Evolutionary conservation across 306 rosid genomes (phyloP).

Genomic region (Parietaria judaica): DNA sequence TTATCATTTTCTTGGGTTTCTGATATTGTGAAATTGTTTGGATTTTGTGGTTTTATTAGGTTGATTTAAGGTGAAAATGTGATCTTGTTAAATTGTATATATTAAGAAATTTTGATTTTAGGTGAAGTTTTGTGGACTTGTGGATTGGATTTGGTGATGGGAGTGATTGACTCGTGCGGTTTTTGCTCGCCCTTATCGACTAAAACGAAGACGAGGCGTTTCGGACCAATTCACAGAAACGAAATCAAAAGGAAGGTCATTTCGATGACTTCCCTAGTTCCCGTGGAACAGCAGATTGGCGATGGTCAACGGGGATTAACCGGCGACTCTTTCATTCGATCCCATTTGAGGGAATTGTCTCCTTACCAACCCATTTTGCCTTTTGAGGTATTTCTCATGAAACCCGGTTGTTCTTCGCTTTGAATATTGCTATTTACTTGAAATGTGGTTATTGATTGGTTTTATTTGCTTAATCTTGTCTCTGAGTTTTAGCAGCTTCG

Average conservation of each 20-base stretch:
- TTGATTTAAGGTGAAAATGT: no score
- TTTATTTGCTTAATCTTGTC: no score
- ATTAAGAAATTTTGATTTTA: no score
- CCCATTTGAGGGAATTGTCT: constrained; percentile 69
- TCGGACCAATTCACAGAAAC: constrained; percentile 20
- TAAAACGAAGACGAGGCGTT: constrained; percentile 10
- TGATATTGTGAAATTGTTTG: no score
- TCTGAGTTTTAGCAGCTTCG: no score
- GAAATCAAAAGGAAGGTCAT: constrained; percentile 33
- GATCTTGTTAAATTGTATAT: no score
- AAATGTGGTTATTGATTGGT: neutral
- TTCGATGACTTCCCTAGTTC: constrained; percentile 52
- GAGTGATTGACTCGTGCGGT: constrained; percentile 33
- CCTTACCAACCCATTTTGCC: constrained; percentile 96
- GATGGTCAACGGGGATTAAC: constrained; percentile 32
- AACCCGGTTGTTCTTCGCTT: neutral
- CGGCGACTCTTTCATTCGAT: constrained; percentile 77
- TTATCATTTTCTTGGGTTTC: no score
- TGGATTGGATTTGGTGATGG: constrained; percentile 45
- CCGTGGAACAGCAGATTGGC: constrained; percentile 39
- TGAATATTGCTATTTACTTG: neutral
- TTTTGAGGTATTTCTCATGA: constrained; percentile 52
- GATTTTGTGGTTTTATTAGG: no score
- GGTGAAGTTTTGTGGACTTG: no score
- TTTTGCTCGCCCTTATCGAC: constrained; percentile 25